A percentile compares a stretch with the other conserved stretches of the same genome.
phyloP scores from a whole-genome alignment of 805 yeast genomes.

The Cyberlindnera veronae region DNA sequence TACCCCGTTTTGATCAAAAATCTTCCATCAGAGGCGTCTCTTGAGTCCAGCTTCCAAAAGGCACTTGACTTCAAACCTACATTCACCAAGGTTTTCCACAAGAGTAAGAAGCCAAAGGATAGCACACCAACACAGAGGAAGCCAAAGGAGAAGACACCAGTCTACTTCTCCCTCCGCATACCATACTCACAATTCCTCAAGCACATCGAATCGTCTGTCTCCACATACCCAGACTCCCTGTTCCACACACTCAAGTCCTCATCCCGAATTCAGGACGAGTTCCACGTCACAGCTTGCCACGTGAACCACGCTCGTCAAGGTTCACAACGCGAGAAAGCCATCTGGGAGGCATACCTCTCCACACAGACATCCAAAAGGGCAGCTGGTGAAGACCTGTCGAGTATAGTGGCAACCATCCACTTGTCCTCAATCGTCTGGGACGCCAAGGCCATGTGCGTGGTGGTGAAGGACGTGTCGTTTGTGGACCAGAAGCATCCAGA shows the following conservation, averaged over 20 bases:
- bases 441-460: constrained; percentile 48
- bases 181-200: constrained; percentile 14
- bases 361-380: constrained; percentile 3
- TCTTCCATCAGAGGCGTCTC: constrained; percentile 39
- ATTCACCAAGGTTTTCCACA: constrained; percentile 34
- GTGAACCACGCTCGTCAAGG: constrained; percentile 31
- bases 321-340: constrained; percentile 19
- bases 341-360: constrained; percentile 29
- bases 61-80: constrained; percentile 58
- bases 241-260: constrained; percentile 24
- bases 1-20: constrained; percentile 44
- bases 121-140: neutral
- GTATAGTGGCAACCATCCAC: constrained; percentile 34
- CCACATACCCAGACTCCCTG: constrained; percentile 3
- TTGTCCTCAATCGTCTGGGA: constrained; percentile 48
- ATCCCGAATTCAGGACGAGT: constrained; percentile 45
- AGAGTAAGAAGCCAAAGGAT: constrained; percentile 11
- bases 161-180: constrained; percentile 45
- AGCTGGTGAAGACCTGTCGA: constrained; percentile 5
- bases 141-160: constrained; percentile 29
- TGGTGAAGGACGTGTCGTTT: constrained; percentile 34
- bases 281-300: constrained; percentile 72
- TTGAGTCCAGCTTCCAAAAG: constrained; percentile 43
- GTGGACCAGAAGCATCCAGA: constrained; percentile 5
- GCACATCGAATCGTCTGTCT: neutral